phyloP scores from a whole-genome alignment of 2,329 filamentous ascomycete species.

The Rutstroemia sydowiana region DNA sequence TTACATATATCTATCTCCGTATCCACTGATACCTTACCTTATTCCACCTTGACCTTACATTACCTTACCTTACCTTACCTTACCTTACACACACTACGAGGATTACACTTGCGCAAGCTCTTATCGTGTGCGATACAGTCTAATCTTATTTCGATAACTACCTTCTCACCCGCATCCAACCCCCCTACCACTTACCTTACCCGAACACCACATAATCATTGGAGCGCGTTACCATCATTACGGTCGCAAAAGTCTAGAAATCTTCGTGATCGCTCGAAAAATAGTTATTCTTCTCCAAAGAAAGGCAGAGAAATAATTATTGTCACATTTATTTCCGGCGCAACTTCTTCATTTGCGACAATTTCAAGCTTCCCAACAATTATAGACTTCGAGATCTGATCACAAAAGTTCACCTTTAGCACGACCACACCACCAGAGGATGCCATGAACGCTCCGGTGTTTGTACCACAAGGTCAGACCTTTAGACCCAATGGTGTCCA shows the following conservation, averaged over 20 bases:
- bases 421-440: conserved; percentile 25
- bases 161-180: conserved; percentile 9
- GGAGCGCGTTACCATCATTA: conserved; percentile 7
- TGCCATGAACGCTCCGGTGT: conserved; percentile 30
- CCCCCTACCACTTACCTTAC: conserved; percentile 2
- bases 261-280: background rate
- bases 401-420: conserved; percentile 18
- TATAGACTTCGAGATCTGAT: conserved; percentile 9
- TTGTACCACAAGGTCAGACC: conserved; percentile 27
- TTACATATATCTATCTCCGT: too few species aligned
- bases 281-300: background rate
- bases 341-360: conserved; percentile 9
- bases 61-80: too few species aligned
- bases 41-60: too few species aligned
- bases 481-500: conserved; percentile 27
- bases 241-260: conserved; percentile 11
- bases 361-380: conserved; percentile 9
- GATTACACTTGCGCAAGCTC: conserved; percentile 4
- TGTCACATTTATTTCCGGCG: background rate
- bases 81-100: too few species aligned
- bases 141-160: conserved; percentile 12
- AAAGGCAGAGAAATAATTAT: background rate
- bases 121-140: conserved; percentile 5
- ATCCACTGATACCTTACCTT: too few species aligned
- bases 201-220: conserved; percentile 7